Evolutionary conservation across 176 grass and related monocot genomes (phyloP).

Genomic region (Musa schizocarpa): DNA sequence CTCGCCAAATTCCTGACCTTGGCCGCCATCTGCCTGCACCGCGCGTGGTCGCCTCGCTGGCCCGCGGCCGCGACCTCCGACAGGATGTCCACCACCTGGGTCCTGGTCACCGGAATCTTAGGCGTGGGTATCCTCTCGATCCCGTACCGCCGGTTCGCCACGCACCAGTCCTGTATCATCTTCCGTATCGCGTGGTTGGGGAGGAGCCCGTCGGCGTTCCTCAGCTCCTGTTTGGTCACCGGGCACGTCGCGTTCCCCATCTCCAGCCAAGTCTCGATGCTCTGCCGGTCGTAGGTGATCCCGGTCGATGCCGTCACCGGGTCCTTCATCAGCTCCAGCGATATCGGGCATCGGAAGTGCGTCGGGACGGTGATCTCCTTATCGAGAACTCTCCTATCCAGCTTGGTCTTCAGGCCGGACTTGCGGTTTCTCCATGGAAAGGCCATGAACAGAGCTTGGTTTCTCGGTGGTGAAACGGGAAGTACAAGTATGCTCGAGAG

Average conservation of each 20-base stretch:
- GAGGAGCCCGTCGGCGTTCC: conserved; percentile 38
- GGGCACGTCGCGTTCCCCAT: conserved; percentile 47
- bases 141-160: conserved; percentile 41
- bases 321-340: conserved; percentile 71
- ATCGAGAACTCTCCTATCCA: neutral
- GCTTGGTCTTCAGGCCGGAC: neutral
- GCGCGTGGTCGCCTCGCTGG: neutral
- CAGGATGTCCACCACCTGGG: conserved; percentile 39
- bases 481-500: conserved; percentile 15
- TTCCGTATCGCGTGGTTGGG: conserved; percentile 66
- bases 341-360: conserved; percentile 74
- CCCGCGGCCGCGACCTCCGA: conserved; percentile 19
- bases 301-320: conserved; percentile 66
- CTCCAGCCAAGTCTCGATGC: conserved; percentile 64
- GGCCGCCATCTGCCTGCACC: conserved; percentile 24
- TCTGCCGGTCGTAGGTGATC: conserved; percentile 67
- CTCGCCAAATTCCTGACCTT: conserved; percentile 37
- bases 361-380: conserved; percentile 19
- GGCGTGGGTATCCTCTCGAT: conserved; percentile 77
- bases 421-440: neutral
- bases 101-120: conserved; percentile 41
- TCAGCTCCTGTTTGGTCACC: conserved; percentile 35
- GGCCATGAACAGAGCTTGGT: conserved; percentile 5
- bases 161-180: conserved; percentile 93
- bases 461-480: neutral